Evolutionary conservation across 805 yeast genomes (phyloP), one percentile per base, ranked within the genome.

Genomic region (Danielia reshetovae): DNA sequence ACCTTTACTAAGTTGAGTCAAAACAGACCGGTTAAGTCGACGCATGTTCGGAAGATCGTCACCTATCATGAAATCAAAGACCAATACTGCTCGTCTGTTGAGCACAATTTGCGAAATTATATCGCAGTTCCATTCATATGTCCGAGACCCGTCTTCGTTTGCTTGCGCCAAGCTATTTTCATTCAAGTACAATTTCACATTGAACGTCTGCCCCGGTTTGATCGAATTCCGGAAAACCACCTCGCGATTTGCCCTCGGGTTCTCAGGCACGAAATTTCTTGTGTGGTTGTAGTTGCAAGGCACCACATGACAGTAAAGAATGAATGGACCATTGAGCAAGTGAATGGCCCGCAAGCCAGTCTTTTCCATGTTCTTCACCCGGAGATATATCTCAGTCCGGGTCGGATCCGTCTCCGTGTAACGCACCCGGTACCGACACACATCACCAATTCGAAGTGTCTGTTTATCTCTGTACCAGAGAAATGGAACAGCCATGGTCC

Each of bases 201-300:
- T 72, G 54, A 82, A 83, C 5, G 77, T 66, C 47, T 79, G 83
- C 16, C 83, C 85, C 0, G 95, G 93, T 43, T 79, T 80, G 14
- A 86, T 57, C 26, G 62, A 57, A 40, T 66, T 65, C 18, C 55
- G 52, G 46, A 62, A 68, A 24, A 50, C 51, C 6, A 67, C 59
- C 41, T 66, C 71, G 23, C 46, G 43, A 27, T 54, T 52, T 12
- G 38, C 30, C 17, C 45, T 52, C 11, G 38, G 34, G 16, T 41
- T 30, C 3, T 46, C 49, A 11, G 65, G 62, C 34, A 17, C 24
- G 31, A 64, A 64, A 33, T 34, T 32, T 36, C 42, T 22, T 4
- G 32, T 36, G 19, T 56, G 60, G 29, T 57, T 36, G 40, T 60
- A 68, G 33, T 58, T 53, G 40, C 46, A 43, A 5, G 73, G 73